These are phyloP conservation scores for Chaetomium cochliodes DNA, from an alignment of 495 filamentous ascomycete genomes.

Conservation along the genomic window DNA sequence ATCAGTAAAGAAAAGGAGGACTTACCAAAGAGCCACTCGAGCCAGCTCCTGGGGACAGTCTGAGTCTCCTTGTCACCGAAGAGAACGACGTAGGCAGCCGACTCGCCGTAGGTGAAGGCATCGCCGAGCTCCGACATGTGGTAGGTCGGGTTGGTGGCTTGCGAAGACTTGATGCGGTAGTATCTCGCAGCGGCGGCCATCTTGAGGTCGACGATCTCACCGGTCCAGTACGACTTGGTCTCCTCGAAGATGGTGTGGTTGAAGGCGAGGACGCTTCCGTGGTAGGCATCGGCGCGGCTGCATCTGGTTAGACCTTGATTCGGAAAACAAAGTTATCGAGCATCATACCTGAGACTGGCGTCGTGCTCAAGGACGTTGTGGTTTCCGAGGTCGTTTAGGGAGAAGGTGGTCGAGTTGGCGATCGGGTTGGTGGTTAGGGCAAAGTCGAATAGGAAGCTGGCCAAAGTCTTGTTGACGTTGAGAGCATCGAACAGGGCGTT, in stretches of 20 bases:
- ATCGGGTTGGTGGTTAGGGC: constrained; percentile 49
- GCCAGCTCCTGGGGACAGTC: constrained; percentile 38
- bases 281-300: constrained; percentile 47
- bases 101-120: constrained; percentile 47
- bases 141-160: constrained; percentile 47
- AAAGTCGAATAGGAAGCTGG: constrained; percentile 41
- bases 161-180: constrained; percentile 47
- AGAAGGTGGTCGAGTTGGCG: constrained; percentile 51
- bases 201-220: constrained; percentile 37
- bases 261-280: constrained; percentile 46
- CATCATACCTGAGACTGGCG: constrained; percentile 48
- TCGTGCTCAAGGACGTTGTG: constrained; percentile 53
- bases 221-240: constrained; percentile 45
- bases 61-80: constrained; percentile 44
- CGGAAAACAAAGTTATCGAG: not conserved
- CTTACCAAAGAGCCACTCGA: constrained; percentile 52
- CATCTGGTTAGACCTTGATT: not conserved
- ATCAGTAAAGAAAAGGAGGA: not conserved
- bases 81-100: constrained; percentile 45
- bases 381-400: constrained; percentile 45
- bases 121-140: constrained; percentile 35
- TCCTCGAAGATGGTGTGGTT: constrained; percentile 50
- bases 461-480: constrained; percentile 44
- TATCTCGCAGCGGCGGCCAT: constrained; percentile 46
- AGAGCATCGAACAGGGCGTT: constrained; percentile 43